A percentile compares a stretch with the other conserved stretches of the same genome.
Evolutionary conservation across 2,329 filamentous ascomycete genomes (phyloP).

Genomic region (Alternaria sp.): DNA sequence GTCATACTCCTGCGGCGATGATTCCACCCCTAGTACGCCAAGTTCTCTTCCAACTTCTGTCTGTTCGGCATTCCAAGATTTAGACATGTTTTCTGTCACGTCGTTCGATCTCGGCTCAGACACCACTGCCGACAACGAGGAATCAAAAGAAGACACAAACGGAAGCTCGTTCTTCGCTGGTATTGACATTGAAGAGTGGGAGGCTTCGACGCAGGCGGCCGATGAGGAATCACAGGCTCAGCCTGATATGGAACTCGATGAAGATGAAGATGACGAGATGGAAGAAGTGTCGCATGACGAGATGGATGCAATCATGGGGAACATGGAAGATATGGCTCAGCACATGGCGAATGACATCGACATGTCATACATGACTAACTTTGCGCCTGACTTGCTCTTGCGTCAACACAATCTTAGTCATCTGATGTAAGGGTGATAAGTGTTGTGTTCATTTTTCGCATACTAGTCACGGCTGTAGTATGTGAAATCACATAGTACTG

Average conservation of each 20-base stretch:
- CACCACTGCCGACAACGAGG: not conserved
- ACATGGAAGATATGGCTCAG: conserved; percentile 21
- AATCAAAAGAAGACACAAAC: not conserved
- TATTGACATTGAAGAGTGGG: conserved; percentile 24
- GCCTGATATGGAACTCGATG: conserved; percentile 4
- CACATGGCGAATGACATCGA: conserved; percentile 18
- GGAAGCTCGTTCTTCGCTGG: conserved; percentile 22
- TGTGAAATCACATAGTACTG: not conserved
- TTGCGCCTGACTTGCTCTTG: conserved; percentile 29
- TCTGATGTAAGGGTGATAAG: conserved; percentile 1
- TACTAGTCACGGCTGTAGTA: not conserved
- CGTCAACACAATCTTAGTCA: conserved; percentile 18
- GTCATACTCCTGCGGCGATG: not conserved
- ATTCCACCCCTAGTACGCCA: not conserved
- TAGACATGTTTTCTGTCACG: conserved; percentile 25
- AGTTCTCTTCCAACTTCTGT: conserved; percentile 17
- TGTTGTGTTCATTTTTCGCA: not conserved
- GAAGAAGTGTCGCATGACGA: conserved; percentile 23
- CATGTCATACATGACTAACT: conserved; percentile 31
- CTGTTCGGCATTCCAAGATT: conserved; percentile 19
- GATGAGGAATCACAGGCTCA: not conserved
- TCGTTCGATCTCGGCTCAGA: conserved; percentile 15
- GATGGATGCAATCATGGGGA: conserved; percentile 21
- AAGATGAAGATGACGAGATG: conserved; percentile 22
- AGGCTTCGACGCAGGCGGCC: not conserved